These are phyloP conservation scores for Hibiscus syriacus DNA, from an alignment of 345 rosid genomes.

Conservation along the genomic window DNA sequence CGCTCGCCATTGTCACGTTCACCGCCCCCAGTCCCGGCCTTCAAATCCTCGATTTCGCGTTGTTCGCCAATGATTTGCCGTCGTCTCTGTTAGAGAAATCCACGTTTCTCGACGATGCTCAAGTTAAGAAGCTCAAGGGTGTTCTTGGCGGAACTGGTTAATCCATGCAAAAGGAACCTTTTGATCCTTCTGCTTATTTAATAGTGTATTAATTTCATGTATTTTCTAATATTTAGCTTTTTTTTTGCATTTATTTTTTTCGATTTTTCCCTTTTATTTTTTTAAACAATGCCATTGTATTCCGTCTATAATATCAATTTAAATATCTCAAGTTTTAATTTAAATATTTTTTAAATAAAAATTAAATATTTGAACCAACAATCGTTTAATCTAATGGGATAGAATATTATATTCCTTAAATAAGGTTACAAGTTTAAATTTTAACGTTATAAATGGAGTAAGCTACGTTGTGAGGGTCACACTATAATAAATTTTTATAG, in stretches of 20 bases:
- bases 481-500: too few species aligned
- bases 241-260: background rate
- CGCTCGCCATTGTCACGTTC: slow-evolving; percentile 50
- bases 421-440: too few species aligned
- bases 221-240: background rate
- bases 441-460: too few species aligned
- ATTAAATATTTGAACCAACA: too few species aligned
- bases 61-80: slow-evolving; percentile 57
- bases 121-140: slow-evolving; percentile 72
- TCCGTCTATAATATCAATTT: too few species aligned
- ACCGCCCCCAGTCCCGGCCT: slow-evolving; percentile 60
- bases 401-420: too few species aligned
- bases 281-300: background rate
- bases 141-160: slow-evolving; percentile 67
- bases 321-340: too few species aligned
- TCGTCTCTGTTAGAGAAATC: slow-evolving; percentile 33
- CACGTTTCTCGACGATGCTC: slow-evolving; percentile 70
- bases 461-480: too few species aligned
- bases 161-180: background rate
- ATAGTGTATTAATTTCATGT: background rate
- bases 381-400: too few species aligned
- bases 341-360: too few species aligned
- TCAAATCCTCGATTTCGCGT: slow-evolving; percentile 60
- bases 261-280: background rate
- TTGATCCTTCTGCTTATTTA: background rate